These are phyloP conservation scores for Botrytis byssoidea DNA, from an alignment of 2,329 filamentous ascomycete genomes.

Conservation along the genomic window DNA sequence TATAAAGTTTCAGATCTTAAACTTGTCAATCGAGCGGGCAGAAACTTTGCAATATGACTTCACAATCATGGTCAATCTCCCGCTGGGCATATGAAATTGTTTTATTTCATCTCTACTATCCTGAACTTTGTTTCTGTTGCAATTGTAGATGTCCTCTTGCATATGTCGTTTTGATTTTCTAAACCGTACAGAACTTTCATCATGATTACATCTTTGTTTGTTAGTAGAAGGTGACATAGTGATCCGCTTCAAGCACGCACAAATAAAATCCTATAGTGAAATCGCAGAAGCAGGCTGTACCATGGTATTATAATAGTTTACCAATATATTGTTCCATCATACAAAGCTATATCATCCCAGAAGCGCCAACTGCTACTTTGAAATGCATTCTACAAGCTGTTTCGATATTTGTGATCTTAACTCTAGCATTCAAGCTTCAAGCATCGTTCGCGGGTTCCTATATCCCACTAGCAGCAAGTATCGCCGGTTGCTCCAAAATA, in stretches of 20 bases:
- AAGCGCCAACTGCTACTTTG: neutral
- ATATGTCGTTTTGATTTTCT: too few relatives aligned
- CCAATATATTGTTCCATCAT: neutral
- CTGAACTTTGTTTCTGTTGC: neutral
- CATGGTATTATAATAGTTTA: neutral
- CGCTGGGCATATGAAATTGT: neutral
- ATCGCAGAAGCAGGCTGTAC: neutral
- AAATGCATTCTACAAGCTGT: neutral
- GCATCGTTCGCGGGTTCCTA: neutral
- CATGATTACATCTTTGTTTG: neutral
- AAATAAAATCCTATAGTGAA: neutral
- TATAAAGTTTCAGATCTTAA: neutral
- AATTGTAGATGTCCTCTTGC: too few relatives aligned
- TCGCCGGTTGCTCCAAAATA: constrained; percentile 41
- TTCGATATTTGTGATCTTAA: neutral
- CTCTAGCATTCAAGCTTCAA: neutral
- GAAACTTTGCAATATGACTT: neutral
- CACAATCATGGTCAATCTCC: too few relatives aligned
- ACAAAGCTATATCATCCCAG: neutral
- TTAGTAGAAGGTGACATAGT: neutral
- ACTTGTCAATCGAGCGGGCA: neutral
- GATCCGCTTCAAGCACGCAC: neutral
- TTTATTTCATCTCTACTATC: neutral
- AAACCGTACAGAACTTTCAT: neutral
- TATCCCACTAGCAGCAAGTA: neutral